Evolutionary conservation across 345 rosid species (phyloP), one percentile per base, ranked within the genome.

Genomic region (Mercurialis annua): DNA sequence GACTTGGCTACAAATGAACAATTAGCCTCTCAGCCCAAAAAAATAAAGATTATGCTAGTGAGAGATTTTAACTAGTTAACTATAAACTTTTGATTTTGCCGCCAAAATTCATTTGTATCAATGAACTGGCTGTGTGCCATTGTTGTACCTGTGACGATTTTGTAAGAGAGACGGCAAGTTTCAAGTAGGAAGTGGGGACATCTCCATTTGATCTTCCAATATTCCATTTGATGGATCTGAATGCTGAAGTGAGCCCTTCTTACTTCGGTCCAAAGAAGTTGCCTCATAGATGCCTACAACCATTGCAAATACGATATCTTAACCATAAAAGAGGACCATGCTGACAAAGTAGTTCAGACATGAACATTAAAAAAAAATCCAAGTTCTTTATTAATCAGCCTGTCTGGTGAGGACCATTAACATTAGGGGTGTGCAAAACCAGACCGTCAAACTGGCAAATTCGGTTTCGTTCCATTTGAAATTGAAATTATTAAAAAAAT

Each of bases 251-350:
- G 89, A 59, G 67, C 85, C 95, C 76, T 83, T 89, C 65, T 78
- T 81, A 67, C 79, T 49, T 44, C 82, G 89, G 38, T 86, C 96
- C 77, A 94, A 73, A 72, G 95, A 76, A 44, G 99, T 86, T 5
- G 95, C 96, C 64, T 89, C 90, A 43, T 77, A 81, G 78, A 91
- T 91, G 60, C 99, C 92, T 89, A 42, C 59, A 79, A 26, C 40
- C 51, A 34, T 18, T 34, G 24, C 3, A n/a, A 21, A 29, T 6
- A 48, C 21, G 18, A 50, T 3, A 43, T 21, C 18, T 29, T 44
- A 42, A 29, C 58, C 57, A 20, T 2, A 27, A 57, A 50, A 15
- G 29, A 4, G 43, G 6, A 24, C 33, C 12, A 29, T 12, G 21
- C 5, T 17, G 21, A 15, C 10, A 62, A 16, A 42, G 6, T 8